A percentile compares a stretch with the other conserved stretches of the same genome.
Conservation (phyloP, 495 filamentous ascomycete species). For the Jackrogersella multiformis region DNA sequence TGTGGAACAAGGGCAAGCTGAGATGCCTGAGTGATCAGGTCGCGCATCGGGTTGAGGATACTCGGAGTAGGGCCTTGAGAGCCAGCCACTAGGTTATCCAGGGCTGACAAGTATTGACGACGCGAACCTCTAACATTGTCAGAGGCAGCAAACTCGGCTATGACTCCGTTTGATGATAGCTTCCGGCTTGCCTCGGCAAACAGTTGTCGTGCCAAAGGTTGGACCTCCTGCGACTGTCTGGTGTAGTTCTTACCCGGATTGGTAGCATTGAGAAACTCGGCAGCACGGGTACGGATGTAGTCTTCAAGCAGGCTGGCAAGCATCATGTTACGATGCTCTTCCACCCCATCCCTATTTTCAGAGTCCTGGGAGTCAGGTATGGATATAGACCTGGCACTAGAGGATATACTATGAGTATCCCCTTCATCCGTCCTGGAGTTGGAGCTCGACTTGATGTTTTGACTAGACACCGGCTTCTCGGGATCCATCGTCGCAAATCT, state of each 20-base stretch:
- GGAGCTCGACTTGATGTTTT: constrained; percentile 1
- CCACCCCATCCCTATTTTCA: constrained; percentile 18
- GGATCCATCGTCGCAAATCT: constrained; percentile 15
- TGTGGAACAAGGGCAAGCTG: constrained; percentile 34
- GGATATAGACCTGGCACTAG: constrained; percentile 19
- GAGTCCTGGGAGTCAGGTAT: constrained; percentile 17
- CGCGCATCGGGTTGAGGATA: constrained; percentile 31
- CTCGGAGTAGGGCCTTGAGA: constrained; percentile 21
- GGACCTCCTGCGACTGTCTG: constrained; percentile 42
- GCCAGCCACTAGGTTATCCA: constrained; percentile 38
- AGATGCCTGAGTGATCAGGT: constrained; percentile 35
- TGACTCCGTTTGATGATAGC: constrained; percentile 39
- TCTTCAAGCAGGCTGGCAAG: constrained; percentile 47
- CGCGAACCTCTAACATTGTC: constrained; percentile 23
- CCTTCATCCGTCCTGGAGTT: constrained; percentile 9
- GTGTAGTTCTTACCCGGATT: constrained; percentile 39
- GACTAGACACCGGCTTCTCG: neutral
- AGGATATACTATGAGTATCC: constrained; percentile 34
- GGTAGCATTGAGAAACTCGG: constrained; percentile 42
- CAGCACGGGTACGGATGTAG: constrained; percentile 41
- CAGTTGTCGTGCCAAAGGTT: constrained; percentile 35
- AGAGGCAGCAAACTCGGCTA: constrained; percentile 32
- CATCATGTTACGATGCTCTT: constrained; percentile 48
- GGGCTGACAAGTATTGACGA: constrained; percentile 38
- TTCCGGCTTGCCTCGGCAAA: constrained; percentile 35